Conservation (phyloP, 495 filamentous ascomycete genomes). For the Cairneyella variabilis region DNA sequence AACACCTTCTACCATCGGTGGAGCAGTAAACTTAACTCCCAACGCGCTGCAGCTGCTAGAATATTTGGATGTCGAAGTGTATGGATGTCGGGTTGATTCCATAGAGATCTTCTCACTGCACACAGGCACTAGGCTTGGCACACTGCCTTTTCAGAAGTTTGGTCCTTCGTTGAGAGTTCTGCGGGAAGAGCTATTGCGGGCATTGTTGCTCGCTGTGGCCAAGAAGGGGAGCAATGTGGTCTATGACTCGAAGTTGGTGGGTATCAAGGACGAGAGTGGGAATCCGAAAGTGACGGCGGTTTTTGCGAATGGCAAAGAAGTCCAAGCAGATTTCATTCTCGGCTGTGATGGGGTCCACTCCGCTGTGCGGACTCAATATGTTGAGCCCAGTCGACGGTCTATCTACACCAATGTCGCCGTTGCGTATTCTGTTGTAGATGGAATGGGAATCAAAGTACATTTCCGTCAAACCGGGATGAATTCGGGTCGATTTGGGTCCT, state of each 20-base stretch:
- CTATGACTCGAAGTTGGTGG: conserved; percentile 30
- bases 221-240: conserved; percentile 29
- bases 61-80: conserved; percentile 44
- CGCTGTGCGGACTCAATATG: conserved; percentile 44
- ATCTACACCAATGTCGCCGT: conserved; percentile 55
- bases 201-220: conserved; percentile 37
- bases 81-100: conserved; percentile 37
- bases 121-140: conserved; percentile 41
- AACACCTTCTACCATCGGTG: conserved; percentile 52
- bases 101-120: conserved; percentile 49
- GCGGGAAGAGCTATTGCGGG: conserved; percentile 43
- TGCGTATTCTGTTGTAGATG: conserved; percentile 44
- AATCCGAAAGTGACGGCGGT: conserved; percentile 36
- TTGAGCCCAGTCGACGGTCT: conserved; percentile 45
- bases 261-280: conserved; percentile 15
- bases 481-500: conserved; percentile 46
- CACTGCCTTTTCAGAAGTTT: conserved; percentile 34
- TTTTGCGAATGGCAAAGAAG: conserved; percentile 47
- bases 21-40: conserved; percentile 60
- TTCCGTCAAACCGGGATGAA: conserved; percentile 28
- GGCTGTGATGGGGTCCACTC: conserved; percentile 66
- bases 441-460: conserved; percentile 26
- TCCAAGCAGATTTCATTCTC: conserved; percentile 49
- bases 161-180: conserved; percentile 44
- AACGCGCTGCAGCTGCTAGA: conserved; percentile 56